Conservation (phyloP, 495 filamentous ascomycete genomes). For the Penicillium psychrofluorescens region DNA sequence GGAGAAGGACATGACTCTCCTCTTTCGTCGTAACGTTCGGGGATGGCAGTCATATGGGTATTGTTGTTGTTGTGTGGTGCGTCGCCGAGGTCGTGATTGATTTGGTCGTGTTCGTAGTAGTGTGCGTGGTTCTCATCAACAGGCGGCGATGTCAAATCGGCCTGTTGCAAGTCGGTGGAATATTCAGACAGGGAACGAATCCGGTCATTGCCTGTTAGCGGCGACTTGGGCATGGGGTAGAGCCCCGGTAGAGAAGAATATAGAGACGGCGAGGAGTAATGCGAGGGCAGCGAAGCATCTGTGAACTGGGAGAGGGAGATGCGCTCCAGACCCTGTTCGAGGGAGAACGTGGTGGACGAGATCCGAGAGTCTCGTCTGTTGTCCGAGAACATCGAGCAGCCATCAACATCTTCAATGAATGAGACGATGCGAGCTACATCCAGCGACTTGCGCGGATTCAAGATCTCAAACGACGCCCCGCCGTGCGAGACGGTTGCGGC, state of each 20-base stretch:
- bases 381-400: conserved; percentile 16
- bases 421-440: conserved; percentile 34
- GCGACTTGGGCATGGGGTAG: conserved; percentile 11
- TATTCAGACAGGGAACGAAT: conserved; percentile 18
- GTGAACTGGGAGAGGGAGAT: conserved; percentile 20
- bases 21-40: conserved; percentile 14
- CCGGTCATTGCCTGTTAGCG: conserved; percentile 10
- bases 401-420: conserved; percentile 35
- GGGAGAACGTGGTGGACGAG: conserved; percentile 7
- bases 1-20: conserved; percentile 8
- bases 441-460: conserved; percentile 38
- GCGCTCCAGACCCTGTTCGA: conserved; percentile 15
- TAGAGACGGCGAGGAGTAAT: conserved; percentile 17
- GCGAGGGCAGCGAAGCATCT: conserved; percentile 20
- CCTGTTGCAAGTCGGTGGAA: conserved; percentile 8
- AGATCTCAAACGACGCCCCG: conserved; percentile 38
- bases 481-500: conserved; percentile 31
- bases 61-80: conserved; percentile 11
- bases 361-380: conserved; percentile 20
- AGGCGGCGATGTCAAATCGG: conserved; percentile 8
- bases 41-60: conserved; percentile 22
- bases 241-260: conserved; percentile 7
- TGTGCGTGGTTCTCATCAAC: conserved; percentile 1
- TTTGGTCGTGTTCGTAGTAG: conserved; percentile 5
- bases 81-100: conserved; percentile 10